phyloP scores from a whole-genome alignment of 768 basidiomycete species.

The Tylopilus rubrobrunneus region DNA sequence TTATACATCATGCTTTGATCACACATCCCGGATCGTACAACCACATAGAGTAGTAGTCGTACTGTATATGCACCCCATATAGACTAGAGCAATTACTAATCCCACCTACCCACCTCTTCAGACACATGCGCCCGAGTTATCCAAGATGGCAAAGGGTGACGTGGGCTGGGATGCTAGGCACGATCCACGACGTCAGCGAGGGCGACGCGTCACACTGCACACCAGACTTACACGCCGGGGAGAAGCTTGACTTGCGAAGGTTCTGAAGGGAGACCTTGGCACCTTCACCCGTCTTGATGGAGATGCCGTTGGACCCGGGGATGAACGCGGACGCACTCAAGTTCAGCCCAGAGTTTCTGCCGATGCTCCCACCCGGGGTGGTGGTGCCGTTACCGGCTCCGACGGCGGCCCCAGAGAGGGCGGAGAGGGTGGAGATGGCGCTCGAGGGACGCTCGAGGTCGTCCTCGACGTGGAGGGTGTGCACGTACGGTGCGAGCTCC shows the following conservation, averaged over 20 bases:
- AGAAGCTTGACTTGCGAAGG: constrained; percentile 19
- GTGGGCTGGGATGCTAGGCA: constrained; percentile 21
- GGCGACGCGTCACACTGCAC: background rate
- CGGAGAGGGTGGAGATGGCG: constrained; percentile 8
- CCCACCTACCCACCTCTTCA: background rate
- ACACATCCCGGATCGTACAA: background rate
- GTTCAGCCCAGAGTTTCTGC: constrained; percentile 13
- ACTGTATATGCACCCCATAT: background rate
- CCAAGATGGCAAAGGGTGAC: constrained; percentile 26
- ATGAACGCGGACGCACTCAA: constrained; percentile 25
- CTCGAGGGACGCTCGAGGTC: constrained; percentile 18
- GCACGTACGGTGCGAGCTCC: constrained; percentile 30
- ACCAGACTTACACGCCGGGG: constrained; percentile 22
- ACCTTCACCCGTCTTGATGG: constrained; percentile 22
- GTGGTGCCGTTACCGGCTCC: background rate
- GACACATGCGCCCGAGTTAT: constrained; percentile 17
- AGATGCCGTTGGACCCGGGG: constrained; percentile 14
- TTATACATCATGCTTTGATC: background rate
- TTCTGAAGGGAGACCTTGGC: constrained; percentile 11
- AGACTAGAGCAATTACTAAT: background rate
- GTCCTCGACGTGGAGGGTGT: constrained; percentile 29
- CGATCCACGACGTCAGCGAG: background rate
- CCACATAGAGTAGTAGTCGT: background rate
- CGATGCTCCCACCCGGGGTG: background rate
- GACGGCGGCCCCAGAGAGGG: constrained; percentile 1